Percentiles rank a stretch among this genome's conserved stretches.
phyloP scores from a whole-genome alignment of 2,329 filamentous ascomycete genomes.

The Penicillium sp. region DNA sequence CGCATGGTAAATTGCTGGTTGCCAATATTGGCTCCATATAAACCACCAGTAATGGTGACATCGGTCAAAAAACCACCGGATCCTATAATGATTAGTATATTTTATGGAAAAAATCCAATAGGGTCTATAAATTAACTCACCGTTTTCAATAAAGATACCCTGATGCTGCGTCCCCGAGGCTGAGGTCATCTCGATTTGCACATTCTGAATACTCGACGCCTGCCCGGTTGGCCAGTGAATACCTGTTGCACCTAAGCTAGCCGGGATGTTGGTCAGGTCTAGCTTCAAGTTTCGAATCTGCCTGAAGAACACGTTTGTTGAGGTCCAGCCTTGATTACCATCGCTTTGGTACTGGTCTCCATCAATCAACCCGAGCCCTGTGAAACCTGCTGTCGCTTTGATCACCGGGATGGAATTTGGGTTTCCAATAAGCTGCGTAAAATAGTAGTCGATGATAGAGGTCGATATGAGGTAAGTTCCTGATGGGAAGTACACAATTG shows the following conservation, averaged over 20 bases:
- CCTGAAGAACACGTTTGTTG: constrained; percentile 61
- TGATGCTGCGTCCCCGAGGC: constrained; percentile 48
- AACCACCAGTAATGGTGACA: constrained; percentile 57
- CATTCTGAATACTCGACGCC: constrained; percentile 59
- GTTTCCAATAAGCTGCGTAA: constrained; percentile 60
- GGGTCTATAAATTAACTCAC: constrained; percentile 21
- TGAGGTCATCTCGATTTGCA: constrained; percentile 55
- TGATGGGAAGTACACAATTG: constrained; percentile 55
- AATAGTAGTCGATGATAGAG: constrained; percentile 59
- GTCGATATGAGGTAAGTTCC: constrained; percentile 57
- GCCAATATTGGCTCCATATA: constrained; percentile 56
- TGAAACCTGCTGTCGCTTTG: constrained; percentile 51
- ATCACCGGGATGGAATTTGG: constrained; percentile 54
- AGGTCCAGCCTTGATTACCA: constrained; percentile 36
- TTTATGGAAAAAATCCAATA: background rate
- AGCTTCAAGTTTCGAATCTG: constrained; percentile 63
- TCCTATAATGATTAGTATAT: constrained; percentile 20
- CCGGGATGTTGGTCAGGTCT: constrained; percentile 48
- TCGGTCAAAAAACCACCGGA: constrained; percentile 60
- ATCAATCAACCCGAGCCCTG: constrained; percentile 56
- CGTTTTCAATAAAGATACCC: constrained; percentile 59
- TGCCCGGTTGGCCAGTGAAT: constrained; percentile 55
- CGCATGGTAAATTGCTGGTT: constrained; percentile 62
- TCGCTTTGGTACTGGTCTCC: constrained; percentile 49
- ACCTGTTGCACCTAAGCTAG: constrained; percentile 28